phyloP scores from a whole-genome alignment of 805 yeast species.

The Wickerhamomyces chaumierensis region DNA sequence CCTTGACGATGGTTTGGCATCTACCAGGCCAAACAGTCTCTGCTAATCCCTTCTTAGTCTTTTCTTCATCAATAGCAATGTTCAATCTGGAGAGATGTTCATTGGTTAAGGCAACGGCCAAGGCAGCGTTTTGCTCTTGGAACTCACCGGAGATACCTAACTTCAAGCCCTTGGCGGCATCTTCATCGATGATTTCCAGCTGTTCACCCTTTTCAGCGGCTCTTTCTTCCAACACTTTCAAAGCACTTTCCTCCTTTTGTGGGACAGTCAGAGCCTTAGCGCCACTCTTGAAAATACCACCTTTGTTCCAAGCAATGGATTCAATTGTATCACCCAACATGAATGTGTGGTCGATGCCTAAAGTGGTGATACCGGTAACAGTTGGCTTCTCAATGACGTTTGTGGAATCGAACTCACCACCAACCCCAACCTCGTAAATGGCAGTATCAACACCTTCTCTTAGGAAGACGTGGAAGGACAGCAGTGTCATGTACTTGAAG shows the following conservation, averaged over 20 bases:
- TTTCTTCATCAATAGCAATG: conserved; percentile 18
- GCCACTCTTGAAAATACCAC: conserved; percentile 75
- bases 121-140: conserved; percentile 76
- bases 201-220: conserved; percentile 52
- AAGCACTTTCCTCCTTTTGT: conserved; percentile 40
- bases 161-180: conserved; percentile 21
- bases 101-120: conserved; percentile 65
- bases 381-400: conserved; percentile 73
- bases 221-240: conserved; percentile 47
- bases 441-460: conserved; percentile 89
- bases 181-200: conserved; percentile 38
- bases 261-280: conserved; percentile 58
- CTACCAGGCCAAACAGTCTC: conserved; percentile 89
- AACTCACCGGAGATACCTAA: conserved; percentile 79
- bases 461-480: conserved; percentile 85
- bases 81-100: conserved; percentile 47
- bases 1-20: conserved; percentile 57
- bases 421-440: conserved; percentile 95
- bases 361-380: conserved; percentile 72
- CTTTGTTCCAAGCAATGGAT: conserved; percentile 92
- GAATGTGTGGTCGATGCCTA: conserved; percentile 80
- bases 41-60: conserved; percentile 41
- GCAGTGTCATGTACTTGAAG: conserved; percentile 78
- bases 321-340: conserved; percentile 81
- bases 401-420: conserved; percentile 97